Base-by-base conservation (phyloP, 2,329 filamentous ascomycete species). In the Trichophyton benhamiae region DNA sequence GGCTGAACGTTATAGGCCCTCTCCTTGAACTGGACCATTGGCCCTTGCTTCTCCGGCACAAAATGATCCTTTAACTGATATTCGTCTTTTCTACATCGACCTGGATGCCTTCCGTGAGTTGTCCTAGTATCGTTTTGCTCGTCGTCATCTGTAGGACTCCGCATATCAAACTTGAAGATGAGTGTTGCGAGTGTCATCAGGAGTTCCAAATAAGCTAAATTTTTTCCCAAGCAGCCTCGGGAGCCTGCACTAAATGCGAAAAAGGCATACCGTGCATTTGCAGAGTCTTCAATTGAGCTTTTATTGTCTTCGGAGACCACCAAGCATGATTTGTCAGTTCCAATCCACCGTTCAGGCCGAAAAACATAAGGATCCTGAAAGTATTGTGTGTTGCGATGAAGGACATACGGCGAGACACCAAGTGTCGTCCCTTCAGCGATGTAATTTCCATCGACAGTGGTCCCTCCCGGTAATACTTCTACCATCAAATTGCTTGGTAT, bases 161-260 rank as follows among this genome's bases (percentile, higher is more conserved):
- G 59, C n/a, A 76, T 69, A 61, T 76, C 75, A 67, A 74, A 75
- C 20, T 72, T 66, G 65, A 73, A 76, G 38, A 76, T 62, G 61
- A 76, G 58, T 33, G 69, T 68, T 13, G 74, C 74, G 49, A 76
- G 61, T 6, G 73, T 74, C 58, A 75, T 60, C n/a, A 68, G 67
- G 68, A 77, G 71, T 63, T 77, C 75, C 68, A 75, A 72, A 57
- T 75, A 70, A 1, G 75, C 75, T 71, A 77, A 71, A 44, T 71
- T 71, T 66, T 77, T 77, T 3, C 75, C 75, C 62, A 75, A 72
- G 59, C 75, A 77, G 0, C 74, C 74, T 1, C 75, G 70, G 1
- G 72, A 73, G 0, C 75, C 75, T 42, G 76, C 72, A 48, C 72
- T 74, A 58, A 77, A 77, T 6, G 65, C 46, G 25, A 59, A 64